Base-by-base conservation (phyloP, 495 filamentous ascomycete genomes). In the Parathielavia hyrcaniae region DNA sequence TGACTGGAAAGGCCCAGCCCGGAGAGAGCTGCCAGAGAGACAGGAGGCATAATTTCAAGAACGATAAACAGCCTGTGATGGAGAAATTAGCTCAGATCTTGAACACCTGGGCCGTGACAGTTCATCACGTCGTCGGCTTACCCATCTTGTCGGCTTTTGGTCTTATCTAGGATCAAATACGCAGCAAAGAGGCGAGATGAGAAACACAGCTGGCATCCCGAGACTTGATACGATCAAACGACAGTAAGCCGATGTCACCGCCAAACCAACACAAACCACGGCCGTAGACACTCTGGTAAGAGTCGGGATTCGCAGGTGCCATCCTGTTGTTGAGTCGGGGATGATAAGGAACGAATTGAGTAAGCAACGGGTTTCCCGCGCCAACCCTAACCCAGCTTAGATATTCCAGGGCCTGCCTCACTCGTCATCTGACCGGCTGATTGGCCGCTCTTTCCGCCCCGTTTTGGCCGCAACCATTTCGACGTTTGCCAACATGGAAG, bases 11-110 rank as follows among this genome's bases (percentile, higher is more conserved):
- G 10, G 60, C 60, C 12, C 36, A 51, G 54, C 43, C 20, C 7
- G 38, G 43, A 19, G 50, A 4, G 22, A 65, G 56, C 30, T 48
- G 38, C 22, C 36, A 43, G 23, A 65, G 45, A 39, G 47, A 26
- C 1, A 53, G 22, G 0, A 65, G 53, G 44, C 44, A 60, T 11
- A 57, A 63, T 55, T 54, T 13, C 9, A 65, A 44, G n/a, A 39
- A 39, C 13, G 45, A 55, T 32, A 45, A 34, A 30, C 4, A 43
- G 20, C 41, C 63, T 65, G 32, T 46, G 23, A 32, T 7, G 13
- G 23, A 20, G 30, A 13, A 49, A 16, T 19, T 16, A 17, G 16
- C 5, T 4, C 20, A 1, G 12, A n/a, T 9, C n/a, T 4, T 26
- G 4, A 12, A 12, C 9, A n/a, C 1, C 16, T 3, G 17, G 0